phyloP scores from a whole-genome alignment of 1,139 yeast genomes.

The Nadsonia starkeyi-henricii region DNA sequence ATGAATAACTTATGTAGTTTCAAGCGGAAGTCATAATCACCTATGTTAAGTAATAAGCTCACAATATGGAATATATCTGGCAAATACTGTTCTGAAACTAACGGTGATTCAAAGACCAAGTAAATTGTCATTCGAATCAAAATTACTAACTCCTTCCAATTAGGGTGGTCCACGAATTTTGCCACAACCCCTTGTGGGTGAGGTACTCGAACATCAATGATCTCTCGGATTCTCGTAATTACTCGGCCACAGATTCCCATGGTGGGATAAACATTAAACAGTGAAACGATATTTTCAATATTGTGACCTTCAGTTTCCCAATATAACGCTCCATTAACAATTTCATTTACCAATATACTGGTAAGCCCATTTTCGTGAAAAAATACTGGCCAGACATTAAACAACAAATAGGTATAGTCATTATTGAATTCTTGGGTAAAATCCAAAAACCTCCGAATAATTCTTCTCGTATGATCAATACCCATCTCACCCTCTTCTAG shows the following conservation, averaged over 20 bases:
- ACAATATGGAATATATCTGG: slow-evolving; percentile 63
- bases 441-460: slow-evolving; percentile 50
- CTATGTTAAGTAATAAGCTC: slow-evolving; percentile 60
- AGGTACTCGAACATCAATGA: not conserved
- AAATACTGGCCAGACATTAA: slow-evolving; percentile 55
- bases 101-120: slow-evolving; percentile 57
- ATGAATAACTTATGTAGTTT: slow-evolving; percentile 53
- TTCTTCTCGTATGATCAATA: slow-evolving; percentile 42
- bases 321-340: slow-evolving; percentile 49
- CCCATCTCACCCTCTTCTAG: slow-evolving; percentile 34
- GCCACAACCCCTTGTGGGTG: slow-evolving; percentile 19
- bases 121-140: slow-evolving; percentile 53
- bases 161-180: slow-evolving; percentile 32
- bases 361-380: slow-evolving; percentile 49
- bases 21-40: slow-evolving; percentile 52
- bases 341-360: slow-evolving; percentile 52
- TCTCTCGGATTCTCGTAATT: slow-evolving; percentile 33
- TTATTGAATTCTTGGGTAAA: slow-evolving; percentile 34
- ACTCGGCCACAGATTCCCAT: slow-evolving; percentile 60
- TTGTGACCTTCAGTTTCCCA: slow-evolving; percentile 33
- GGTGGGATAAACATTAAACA: slow-evolving; percentile 54
- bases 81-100: slow-evolving; percentile 49
- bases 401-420: slow-evolving; percentile 35
- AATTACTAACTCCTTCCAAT: slow-evolving; percentile 62
- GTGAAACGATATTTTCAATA: slow-evolving; percentile 30